phyloP scores from a whole-genome alignment of 208 protist genomes.

The Trypanosoma vivax region DNA sequence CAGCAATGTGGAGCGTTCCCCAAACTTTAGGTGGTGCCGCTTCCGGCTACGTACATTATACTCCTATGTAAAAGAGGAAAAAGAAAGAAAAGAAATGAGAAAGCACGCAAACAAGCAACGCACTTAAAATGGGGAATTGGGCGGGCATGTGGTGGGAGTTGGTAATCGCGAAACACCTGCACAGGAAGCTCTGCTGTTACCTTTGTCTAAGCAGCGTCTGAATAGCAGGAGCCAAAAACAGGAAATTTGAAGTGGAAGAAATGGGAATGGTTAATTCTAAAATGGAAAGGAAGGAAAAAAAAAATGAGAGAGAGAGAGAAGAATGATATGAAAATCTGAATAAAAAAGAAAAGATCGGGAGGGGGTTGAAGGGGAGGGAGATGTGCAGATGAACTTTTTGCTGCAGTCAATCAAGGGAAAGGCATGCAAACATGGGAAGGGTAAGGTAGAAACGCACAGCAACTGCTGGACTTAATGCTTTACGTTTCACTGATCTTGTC shows the following conservation, averaged over 20 bases:
- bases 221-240: neutral
- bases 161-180: no score
- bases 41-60: no score
- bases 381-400: no score
- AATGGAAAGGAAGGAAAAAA: constrained; percentile 1
- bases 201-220: neutral
- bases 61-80: constrained; percentile 14
- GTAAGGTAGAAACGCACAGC: no score
- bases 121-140: neutral
- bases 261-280: constrained; percentile 1
- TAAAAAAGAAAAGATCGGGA: neutral
- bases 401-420: no score
- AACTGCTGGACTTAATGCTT: no score
- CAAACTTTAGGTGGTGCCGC: no score
- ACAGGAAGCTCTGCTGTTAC: no score
- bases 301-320: neutral
- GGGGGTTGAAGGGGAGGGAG: neutral
- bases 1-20: no score
- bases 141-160: neutral
- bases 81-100: constrained; percentile 20
- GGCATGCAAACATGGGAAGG: no score
- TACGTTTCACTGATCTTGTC: no score
- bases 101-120: constrained; percentile 9
- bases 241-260: neutral
- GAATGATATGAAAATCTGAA: neutral